Conservation (phyloP, 2,329 filamentous ascomycete species). For the Clarireedia homoeocarpa region DNA sequence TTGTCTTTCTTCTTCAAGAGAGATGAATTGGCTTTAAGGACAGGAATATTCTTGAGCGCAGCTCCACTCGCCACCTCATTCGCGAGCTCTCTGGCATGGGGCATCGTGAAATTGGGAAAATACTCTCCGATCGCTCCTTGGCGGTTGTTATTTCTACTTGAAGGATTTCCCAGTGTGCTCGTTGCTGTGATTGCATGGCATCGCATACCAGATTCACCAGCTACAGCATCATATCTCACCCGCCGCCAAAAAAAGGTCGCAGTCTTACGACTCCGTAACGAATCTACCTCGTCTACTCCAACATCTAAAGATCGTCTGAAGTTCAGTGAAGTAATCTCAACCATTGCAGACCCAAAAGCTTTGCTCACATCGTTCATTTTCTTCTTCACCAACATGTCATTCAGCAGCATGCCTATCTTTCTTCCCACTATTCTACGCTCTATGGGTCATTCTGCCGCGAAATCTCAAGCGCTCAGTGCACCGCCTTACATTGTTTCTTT, state of each 20-base stretch:
- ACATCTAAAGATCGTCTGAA: constrained; percentile 35
- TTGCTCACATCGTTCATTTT: constrained; percentile 78
- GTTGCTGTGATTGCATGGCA: constrained; percentile 67
- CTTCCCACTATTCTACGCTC: constrained; percentile 71
- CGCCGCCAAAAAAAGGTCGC: constrained; percentile 62
- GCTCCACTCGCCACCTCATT: constrained; percentile 76
- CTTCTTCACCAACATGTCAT: constrained; percentile 82
- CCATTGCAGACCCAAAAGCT: constrained; percentile 57
- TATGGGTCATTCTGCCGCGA: constrained; percentile 63
- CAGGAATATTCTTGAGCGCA: constrained; percentile 81
- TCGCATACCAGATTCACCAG: constrained; percentile 68
- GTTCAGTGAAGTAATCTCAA: constrained; percentile 47
- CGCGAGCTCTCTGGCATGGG: constrained; percentile 70
- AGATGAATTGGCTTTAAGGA: constrained; percentile 74
- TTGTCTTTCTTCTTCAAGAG: constrained; percentile 57
- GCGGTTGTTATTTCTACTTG: constrained; percentile 77
- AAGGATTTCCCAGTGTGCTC: constrained; percentile 77
- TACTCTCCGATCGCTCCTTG: constrained; percentile 67
- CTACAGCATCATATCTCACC: constrained; percentile 55
- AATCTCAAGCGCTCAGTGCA: constrained; percentile 70
- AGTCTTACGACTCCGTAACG: constrained; percentile 50
- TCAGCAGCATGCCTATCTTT: constrained; percentile 81
- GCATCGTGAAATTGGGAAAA: constrained; percentile 63
- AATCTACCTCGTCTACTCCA: constrained; percentile 14
- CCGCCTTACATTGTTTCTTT: constrained; percentile 78